Evolutionary conservation across 2,329 filamentous ascomycete genomes (phyloP).

Genomic region (Clonostachys byssicola): DNA sequence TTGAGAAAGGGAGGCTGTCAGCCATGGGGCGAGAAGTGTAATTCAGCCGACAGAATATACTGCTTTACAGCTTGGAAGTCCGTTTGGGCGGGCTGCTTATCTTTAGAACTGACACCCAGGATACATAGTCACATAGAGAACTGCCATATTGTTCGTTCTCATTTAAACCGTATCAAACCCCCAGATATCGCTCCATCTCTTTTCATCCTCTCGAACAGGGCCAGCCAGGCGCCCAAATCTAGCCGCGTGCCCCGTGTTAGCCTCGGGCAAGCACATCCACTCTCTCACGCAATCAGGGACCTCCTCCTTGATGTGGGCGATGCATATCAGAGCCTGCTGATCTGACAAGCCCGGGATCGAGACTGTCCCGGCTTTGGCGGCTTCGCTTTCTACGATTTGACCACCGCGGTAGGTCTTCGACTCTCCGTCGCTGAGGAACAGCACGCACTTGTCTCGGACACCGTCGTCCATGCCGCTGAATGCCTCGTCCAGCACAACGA

Average conservation of each 20-base stretch:
- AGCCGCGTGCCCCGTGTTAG: conserved; percentile 56
- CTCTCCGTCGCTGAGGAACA: conserved; percentile 70
- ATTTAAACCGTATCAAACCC: conserved; percentile 20
- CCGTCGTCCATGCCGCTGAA: conserved; percentile 81
- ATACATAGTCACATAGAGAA: no score
- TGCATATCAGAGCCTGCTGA: conserved; percentile 81
- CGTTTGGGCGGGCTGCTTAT: no score
- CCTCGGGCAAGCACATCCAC: conserved; percentile 82
- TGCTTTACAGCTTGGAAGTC: no score
- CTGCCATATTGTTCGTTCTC: no score
- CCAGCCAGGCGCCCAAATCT: conserved; percentile 62
- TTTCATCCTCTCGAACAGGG: conserved; percentile 51
- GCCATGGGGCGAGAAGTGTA: no score
- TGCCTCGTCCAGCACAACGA: conserved; percentile 83
- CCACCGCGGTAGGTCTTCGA: conserved; percentile 28
- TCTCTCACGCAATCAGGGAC: conserved; percentile 79
- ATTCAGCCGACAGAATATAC: no score
- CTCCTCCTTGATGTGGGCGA: conserved; percentile 87
- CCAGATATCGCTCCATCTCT: conserved; percentile 66
- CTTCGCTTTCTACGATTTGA: conserved; percentile 16
- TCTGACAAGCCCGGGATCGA: conserved; percentile 59
- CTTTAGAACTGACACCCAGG: no score
- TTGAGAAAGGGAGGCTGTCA: no score
- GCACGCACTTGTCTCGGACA: conserved; percentile 80
- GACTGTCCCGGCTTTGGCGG: conserved; percentile 34